Evolutionary conservation across 139 green algal species (phyloP).

Genomic region (Tetraselmis chui): DNA sequence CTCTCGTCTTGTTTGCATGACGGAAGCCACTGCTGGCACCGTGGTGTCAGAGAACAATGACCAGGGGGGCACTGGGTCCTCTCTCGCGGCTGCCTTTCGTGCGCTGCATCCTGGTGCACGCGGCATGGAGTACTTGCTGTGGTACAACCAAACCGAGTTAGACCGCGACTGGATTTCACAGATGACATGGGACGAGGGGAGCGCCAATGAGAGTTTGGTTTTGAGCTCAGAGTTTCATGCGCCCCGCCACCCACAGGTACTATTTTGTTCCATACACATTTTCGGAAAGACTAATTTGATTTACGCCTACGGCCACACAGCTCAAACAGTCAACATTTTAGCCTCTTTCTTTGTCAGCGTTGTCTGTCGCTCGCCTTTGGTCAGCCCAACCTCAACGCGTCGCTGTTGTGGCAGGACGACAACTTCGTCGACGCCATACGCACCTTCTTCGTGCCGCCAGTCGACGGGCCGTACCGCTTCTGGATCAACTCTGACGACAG

Average conservation of each 20-base stretch:
- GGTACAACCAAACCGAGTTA: neutral
- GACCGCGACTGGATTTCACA: neutral
- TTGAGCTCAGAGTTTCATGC: neutral
- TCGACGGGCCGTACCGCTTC: neutral
- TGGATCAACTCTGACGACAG: neutral
- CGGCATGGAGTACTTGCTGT: neutral
- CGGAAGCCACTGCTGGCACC: neutral
- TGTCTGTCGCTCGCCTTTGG: no score
- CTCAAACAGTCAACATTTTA: no score
- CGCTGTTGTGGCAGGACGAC: no score
- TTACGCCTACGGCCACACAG: no score
- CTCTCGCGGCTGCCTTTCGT: neutral
- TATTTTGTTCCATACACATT: no score
- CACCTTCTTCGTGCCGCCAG: neutral
- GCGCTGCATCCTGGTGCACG: neutral
- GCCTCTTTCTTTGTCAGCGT: no score
- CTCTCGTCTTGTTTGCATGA: neutral
- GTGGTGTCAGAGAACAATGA: no score
- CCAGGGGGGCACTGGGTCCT: neutral
- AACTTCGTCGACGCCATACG: neutral
- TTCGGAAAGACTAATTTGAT: no score
- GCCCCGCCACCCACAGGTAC: neutral
- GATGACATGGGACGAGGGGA: neutral
- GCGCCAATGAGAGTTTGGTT: neutral
- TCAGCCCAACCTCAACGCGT: no score